Conservation (phyloP, 164 flowering plant genomes). For the Hamamelis virginiana region DNA sequence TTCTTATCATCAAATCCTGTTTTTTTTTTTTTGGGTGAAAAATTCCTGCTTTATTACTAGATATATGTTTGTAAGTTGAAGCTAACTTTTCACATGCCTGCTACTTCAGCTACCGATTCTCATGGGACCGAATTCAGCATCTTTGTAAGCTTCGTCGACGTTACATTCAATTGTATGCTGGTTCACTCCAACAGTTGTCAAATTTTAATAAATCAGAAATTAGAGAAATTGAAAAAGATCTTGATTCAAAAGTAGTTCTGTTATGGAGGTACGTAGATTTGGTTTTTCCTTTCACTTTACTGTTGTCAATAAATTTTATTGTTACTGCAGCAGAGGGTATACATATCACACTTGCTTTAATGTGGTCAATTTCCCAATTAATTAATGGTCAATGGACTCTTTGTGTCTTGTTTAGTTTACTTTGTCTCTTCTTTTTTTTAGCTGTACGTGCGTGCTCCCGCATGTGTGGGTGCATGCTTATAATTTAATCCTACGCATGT, state of each 20-base stretch:
- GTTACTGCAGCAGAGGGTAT: background rate
- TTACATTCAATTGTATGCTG: constrained; percentile 85
- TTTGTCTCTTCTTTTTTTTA: no score
- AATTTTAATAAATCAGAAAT: constrained; percentile 45
- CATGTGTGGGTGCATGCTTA: no score
- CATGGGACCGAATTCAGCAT: constrained; percentile 80
- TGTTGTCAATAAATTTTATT: background rate
- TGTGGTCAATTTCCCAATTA: background rate
- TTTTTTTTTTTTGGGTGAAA: background rate
- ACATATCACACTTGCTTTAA: background rate
- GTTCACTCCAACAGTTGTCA: constrained; percentile 60
- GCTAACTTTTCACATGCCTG: constrained; percentile 15
- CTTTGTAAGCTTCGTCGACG: constrained; percentile 86
- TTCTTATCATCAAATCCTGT: no score
- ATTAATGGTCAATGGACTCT: no score
- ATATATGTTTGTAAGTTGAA: background rate
- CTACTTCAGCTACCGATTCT: constrained; percentile 70
- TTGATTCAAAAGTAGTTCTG: constrained; percentile 91
- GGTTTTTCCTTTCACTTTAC: background rate
- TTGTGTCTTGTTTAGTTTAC: no score
- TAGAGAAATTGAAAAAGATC: constrained; percentile 83
- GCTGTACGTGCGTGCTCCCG: no score
- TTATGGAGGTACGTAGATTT: constrained; percentile 75
- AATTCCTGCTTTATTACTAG: background rate
- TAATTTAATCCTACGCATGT: no score